These are phyloP conservation scores for Sporothrix schenckii DNA, from an alignment of 2,329 filamentous ascomycete genomes.

Conservation along the genomic window DNA sequence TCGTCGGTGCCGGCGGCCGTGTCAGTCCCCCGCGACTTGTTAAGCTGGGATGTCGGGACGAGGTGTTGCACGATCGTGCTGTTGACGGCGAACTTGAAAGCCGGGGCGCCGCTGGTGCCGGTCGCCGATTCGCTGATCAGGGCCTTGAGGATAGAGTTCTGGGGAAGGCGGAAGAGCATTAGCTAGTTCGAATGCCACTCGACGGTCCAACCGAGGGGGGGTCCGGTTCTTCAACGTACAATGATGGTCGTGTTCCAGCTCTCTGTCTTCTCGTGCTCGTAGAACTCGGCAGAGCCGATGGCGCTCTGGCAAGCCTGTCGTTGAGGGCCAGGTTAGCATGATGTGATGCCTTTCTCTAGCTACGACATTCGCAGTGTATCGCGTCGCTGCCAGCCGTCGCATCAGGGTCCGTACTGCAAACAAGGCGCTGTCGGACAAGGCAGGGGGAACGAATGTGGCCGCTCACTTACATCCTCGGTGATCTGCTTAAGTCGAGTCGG, in stretches of 20 bases:
- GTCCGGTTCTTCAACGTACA: constrained; percentile 55
- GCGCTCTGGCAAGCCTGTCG: constrained; percentile 78
- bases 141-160: constrained; percentile 77
- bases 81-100: constrained; percentile 95
- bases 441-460: not conserved
- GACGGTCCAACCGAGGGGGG: too few relatives aligned
- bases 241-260: constrained; percentile 93
- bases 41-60: constrained; percentile 66
- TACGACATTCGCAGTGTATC: not conserved
- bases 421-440: too few relatives aligned
- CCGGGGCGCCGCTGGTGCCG: constrained; percentile 52
- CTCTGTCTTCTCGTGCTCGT: constrained; percentile 83
- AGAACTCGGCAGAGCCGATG: constrained; percentile 73
- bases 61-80: constrained; percentile 98
- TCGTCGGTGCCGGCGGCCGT: constrained; percentile 48
- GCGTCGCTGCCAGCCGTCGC: not conserved
- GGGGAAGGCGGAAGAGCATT: not conserved
- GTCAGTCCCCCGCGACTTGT: constrained; percentile 60
- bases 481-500: constrained; percentile 81
- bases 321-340: not conserved
- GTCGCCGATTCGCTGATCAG: constrained; percentile 75
- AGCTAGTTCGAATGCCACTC: not conserved
- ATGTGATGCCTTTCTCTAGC: too few relatives aligned
- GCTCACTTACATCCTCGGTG: constrained; percentile 70
- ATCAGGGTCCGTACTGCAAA: not conserved